Evolutionary conservation across 768 basidiomycete genomes (phyloP).

Genomic region (Heimioporus sp.): DNA sequence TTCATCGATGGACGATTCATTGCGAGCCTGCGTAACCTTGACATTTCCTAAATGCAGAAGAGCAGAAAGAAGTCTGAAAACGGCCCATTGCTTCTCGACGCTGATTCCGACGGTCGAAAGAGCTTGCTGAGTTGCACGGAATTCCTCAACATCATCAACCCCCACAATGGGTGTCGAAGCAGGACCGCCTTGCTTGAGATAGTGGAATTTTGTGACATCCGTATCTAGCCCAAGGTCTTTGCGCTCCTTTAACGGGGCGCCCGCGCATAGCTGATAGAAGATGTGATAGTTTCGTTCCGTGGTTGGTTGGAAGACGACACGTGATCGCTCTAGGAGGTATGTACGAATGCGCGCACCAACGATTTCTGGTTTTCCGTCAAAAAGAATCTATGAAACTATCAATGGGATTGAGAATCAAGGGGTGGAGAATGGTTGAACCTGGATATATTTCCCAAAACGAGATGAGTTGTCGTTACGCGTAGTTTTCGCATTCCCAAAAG

Average conservation of each 20-base stretch:
- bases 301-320: constrained; percentile 95
- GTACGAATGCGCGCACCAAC: constrained; percentile 99
- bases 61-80: constrained; percentile 90
- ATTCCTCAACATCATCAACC: constrained; percentile 96
- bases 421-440: constrained; percentile 43
- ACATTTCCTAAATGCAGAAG: constrained; percentile 98
- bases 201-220: constrained; percentile 86
- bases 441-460: constrained; percentile 98
- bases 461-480: constrained; percentile 99
- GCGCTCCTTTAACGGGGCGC: constrained; percentile 91
- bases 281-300: constrained; percentile 99
- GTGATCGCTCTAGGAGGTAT: constrained; percentile 94
- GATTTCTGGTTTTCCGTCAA: constrained; percentile 93
- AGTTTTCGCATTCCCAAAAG: constrained; percentile 99
- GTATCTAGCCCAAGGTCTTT: constrained; percentile 90
- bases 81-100: constrained; percentile 97
- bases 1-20: constrained; percentile 82
- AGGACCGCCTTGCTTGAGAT: constrained; percentile 91
- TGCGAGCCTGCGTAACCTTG: constrained; percentile 78
- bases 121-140: constrained; percentile 89
- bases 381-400: constrained; percentile 69
- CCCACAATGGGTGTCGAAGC: constrained; percentile 83
- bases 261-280: constrained; percentile 98
- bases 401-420: neutral
- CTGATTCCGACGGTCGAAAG: constrained; percentile 97